phyloP scores from a whole-genome alignment of 441 rosid species.

The Eugenia klotzschiana region DNA sequence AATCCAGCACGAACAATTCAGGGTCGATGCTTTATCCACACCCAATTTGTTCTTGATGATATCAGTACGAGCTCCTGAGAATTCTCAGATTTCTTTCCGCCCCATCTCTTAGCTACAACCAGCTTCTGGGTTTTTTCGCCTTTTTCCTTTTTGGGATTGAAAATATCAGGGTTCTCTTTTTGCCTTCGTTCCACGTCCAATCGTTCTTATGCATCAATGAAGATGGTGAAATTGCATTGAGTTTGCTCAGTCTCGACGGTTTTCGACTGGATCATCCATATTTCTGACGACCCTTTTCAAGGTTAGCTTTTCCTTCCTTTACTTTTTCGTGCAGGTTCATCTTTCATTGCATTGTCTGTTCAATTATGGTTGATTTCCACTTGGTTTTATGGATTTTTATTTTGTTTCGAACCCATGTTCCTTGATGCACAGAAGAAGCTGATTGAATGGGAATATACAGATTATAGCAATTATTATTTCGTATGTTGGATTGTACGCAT shows the following conservation, averaged over 20 bases:
- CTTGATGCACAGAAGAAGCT: slow-evolving; percentile 19
- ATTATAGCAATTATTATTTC: slow-evolving; percentile 14
- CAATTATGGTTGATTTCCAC: not conserved
- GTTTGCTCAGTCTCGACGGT: not conserved
- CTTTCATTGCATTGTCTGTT: not conserved
- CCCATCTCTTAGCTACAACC: not conserved
- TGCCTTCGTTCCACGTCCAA: not conserved
- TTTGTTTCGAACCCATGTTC: not conserved
- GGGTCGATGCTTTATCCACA: not conserved
- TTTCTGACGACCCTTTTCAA: not conserved
- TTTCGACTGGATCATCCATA: not conserved
- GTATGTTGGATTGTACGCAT: slow-evolving; percentile 12
- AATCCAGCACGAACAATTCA: not conserved
- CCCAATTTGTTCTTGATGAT: not conserved
- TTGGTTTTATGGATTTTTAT: not conserved
- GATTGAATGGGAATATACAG: slow-evolving; percentile 8
- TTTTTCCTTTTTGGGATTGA: not conserved
- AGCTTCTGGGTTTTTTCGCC: not conserved
- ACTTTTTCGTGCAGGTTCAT: not conserved
- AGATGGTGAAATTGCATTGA: not conserved
- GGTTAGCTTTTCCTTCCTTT: not conserved
- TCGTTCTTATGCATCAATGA: not conserved
- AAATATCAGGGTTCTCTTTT: not conserved
- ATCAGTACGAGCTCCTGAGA: not conserved
- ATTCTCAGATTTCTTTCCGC: not conserved